Evolutionary conservation across 768 basidiomycete species (phyloP).

Genomic region (Russula earlei): DNA sequence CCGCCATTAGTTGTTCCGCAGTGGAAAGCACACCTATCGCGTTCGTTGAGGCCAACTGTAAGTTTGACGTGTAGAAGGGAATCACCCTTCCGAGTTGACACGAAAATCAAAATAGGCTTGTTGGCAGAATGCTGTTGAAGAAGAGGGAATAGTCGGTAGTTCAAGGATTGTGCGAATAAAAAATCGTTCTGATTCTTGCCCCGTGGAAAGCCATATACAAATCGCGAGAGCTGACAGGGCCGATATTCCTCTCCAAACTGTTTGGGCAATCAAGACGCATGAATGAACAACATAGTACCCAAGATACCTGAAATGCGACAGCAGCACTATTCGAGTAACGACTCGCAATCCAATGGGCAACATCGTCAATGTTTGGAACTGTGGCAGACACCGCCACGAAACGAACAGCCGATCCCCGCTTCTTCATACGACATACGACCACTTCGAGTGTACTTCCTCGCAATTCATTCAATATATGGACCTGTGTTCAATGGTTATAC

Average conservation of each 20-base stretch:
- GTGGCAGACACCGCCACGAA: conserved; percentile 91
- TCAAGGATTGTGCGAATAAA: conserved; percentile 58
- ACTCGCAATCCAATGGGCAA: conserved; percentile 79
- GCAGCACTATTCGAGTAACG: conserved; percentile 38
- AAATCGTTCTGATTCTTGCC: conserved; percentile 67
- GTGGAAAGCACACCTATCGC: conserved; percentile 39
- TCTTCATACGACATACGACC: conserved; percentile 88
- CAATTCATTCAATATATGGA: conserved; percentile 85
- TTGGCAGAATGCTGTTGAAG: conserved; percentile 63
- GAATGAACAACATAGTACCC: not conserved
- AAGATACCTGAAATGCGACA: conserved; percentile 55
- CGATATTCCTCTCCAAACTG: conserved; percentile 92
- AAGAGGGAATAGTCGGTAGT: conserved; percentile 61
- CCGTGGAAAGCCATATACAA: conserved; percentile 64
- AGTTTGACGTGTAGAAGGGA: not conserved
- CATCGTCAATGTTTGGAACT: conserved; percentile 85
- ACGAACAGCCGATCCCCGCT: conserved; percentile 56
- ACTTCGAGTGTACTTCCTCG: conserved; percentile 93
- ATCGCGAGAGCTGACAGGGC: conserved; percentile 68
- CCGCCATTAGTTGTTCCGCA: conserved; percentile 68
- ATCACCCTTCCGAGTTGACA: conserved; percentile 76
- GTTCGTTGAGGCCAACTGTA: conserved; percentile 13
- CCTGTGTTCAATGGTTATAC: conserved; percentile 35
- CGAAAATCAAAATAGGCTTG: conserved; percentile 86
- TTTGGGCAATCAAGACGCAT: not conserved